Conservation (phyloP, 2,329 filamentous ascomycete species). For the Neofusicoccum parvum region DNA sequence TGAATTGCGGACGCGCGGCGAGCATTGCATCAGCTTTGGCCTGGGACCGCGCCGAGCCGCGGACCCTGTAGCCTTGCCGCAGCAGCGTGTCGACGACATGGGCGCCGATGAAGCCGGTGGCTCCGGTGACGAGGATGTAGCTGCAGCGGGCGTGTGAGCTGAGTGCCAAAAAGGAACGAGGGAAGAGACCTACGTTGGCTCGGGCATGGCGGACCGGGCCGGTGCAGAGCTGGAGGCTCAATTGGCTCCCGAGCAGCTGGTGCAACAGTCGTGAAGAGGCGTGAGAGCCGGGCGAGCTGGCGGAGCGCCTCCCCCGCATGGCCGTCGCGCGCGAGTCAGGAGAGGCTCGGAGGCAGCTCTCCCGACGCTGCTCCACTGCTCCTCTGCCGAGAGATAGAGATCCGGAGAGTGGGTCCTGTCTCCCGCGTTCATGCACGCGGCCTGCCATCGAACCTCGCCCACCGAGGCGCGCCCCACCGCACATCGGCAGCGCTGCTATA, state of each 20-base stretch:
- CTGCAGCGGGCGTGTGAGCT: background rate
- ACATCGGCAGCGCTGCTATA: background rate
- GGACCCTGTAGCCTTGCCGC: slow-evolving; percentile 23
- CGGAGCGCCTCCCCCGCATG: slow-evolving; percentile 1
- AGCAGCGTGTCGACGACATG: slow-evolving; percentile 28
- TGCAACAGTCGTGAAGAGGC: too few relatives aligned
- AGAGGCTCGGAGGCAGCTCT: background rate
- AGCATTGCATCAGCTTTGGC: slow-evolving; percentile 37
- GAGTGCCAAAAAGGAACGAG: background rate
- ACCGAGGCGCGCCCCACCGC: too few relatives aligned
- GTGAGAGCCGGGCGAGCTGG: too few relatives aligned
- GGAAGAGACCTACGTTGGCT: background rate
- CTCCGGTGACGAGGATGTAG: slow-evolving; percentile 29
- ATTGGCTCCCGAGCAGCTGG: too few relatives aligned
- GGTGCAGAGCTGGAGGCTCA: background rate
- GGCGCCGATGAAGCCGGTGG: slow-evolving; percentile 30
- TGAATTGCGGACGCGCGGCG: slow-evolving; percentile 40
- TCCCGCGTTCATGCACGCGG: background rate
- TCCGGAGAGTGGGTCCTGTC: too few relatives aligned
- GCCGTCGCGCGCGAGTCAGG: background rate
- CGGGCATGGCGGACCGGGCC: background rate
- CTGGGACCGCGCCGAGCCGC: slow-evolving; percentile 24
- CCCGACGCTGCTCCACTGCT: background rate
- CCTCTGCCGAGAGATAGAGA: too few relatives aligned
- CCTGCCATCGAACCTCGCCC: background rate